A percentile compares a stretch with the other conserved stretches of the same genome.
Conservation (phyloP, 441 rosid species). For the California macrophylla region DNA sequence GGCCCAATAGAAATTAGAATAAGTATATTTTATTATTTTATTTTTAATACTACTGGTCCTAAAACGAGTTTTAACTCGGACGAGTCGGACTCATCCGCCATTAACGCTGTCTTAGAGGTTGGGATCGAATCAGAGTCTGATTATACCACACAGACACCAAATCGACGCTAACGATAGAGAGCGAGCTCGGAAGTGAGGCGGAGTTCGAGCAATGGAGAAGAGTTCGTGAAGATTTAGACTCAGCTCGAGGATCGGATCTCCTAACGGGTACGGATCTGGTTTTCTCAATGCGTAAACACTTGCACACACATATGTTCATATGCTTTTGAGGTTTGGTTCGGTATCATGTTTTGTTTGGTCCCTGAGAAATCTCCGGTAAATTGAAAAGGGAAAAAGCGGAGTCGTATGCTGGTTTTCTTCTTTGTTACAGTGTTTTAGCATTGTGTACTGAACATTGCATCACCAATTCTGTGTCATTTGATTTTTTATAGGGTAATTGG, state of each 20-base stretch:
- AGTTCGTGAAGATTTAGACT: background rate
- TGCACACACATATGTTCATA: background rate
- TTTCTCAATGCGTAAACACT: slow-evolving; percentile 1
- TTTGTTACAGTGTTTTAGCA: background rate
- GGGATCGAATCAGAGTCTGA: background rate
- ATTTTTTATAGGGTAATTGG: background rate
- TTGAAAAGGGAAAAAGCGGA: background rate
- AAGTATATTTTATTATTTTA: background rate
- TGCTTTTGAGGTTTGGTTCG: background rate
- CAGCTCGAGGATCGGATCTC: slow-evolving; percentile 1
- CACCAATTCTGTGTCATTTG: background rate
- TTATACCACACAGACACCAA: background rate
- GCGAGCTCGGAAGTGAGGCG: background rate
- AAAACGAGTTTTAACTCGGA: background rate
- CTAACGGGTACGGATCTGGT: background rate
- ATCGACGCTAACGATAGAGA: background rate
- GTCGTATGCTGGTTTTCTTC: background rate
- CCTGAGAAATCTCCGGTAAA: background rate
- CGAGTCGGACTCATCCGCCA: slow-evolving; percentile 1
- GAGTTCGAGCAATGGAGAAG: background rate
- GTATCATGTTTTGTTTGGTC: background rate
- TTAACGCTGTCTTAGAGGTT: background rate
- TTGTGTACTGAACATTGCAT: background rate
- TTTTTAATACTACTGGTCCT: background rate
- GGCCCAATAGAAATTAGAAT: background rate